These are phyloP conservation scores for Colletotrichum tropicale DNA, from an alignment of 2,329 filamentous ascomycete species.

Conservation along the genomic window DNA sequence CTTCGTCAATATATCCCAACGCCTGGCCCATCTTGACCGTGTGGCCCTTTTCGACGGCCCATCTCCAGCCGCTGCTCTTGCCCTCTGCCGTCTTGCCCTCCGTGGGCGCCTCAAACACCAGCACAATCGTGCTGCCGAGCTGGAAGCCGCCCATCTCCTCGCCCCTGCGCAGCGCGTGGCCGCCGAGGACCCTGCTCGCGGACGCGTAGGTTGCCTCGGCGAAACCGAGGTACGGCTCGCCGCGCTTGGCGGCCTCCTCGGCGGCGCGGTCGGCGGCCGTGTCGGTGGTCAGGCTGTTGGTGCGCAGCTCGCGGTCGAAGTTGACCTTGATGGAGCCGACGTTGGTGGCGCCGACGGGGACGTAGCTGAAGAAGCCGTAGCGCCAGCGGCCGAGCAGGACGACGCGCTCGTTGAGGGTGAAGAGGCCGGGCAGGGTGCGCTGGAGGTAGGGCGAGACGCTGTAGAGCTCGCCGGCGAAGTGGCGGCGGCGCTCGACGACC, in stretches of 20 bases:
- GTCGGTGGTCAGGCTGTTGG: conserved; percentile 91
- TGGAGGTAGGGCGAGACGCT: conserved; percentile 95
- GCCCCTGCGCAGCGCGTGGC: conserved; percentile 82
- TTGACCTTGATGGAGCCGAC: conserved; percentile 97
- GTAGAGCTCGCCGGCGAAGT: conserved; percentile 96
- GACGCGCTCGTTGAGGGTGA: conserved; percentile 95
- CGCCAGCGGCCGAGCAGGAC: conserved; percentile 94
- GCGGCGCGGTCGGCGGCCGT: conserved; percentile 89
- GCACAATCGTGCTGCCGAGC: conserved; percentile 90
- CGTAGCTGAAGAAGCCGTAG: conserved; percentile 96
- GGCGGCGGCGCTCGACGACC: conserved; percentile 93
- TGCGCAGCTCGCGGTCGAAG: conserved; percentile 92
- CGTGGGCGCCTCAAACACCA: conserved; percentile 90
- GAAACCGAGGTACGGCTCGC: conserved; percentile 88
- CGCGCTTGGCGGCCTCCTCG: conserved; percentile 74
- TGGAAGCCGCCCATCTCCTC: conserved; percentile 99
- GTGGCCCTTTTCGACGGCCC: conserved; percentile 87
- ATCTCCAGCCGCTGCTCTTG: conserved; percentile 74
- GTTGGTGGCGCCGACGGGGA: conserved; percentile 95
- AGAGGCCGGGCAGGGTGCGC: conserved; percentile 88
- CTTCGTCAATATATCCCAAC: conserved; percentile 74
- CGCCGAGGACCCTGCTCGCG: conserved; percentile 78
- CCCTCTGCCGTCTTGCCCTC: conserved; percentile 36
- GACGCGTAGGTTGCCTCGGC: conserved; percentile 87
- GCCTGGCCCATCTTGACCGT: conserved; percentile 88